A percentile compares a stretch with the other conserved stretches of the same genome.
Conservation (phyloP, 345 rosid genomes). For the Murraya koenigii region DNA sequence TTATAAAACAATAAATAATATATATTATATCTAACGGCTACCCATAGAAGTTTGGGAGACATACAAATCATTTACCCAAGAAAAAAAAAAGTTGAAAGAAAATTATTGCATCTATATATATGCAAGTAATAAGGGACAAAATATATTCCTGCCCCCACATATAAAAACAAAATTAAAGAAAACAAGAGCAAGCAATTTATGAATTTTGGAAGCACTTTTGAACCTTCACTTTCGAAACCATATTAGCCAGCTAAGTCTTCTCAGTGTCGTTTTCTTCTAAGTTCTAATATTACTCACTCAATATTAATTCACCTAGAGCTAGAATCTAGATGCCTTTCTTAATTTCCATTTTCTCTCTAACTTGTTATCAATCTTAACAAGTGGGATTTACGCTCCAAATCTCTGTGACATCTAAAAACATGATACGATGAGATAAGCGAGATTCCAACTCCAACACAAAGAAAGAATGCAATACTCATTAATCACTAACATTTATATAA, state of each 20-base stretch:
- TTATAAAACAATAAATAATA: not conserved
- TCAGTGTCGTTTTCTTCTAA: not conserved
- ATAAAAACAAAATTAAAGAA: not conserved
- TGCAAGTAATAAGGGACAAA: conserved; percentile 1
- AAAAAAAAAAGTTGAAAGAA: not conserved
- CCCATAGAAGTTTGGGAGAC: not conserved
- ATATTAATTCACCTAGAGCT: too few species aligned
- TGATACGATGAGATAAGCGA: too few species aligned
- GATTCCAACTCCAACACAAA: too few species aligned
- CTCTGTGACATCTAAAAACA: too few species aligned
- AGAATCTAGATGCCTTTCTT: not conserved
- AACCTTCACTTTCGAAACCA: conserved; percentile 4
- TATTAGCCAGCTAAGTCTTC: not conserved
- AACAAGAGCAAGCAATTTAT: not conserved
- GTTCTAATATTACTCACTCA: too few species aligned
- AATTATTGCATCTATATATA: not conserved
- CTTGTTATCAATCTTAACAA: too few species aligned
- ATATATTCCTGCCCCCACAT: conserved; percentile 10
- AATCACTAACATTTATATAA: too few species aligned
- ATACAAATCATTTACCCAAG: not conserved
- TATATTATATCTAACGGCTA: not conserved
- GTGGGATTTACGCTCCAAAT: too few species aligned
- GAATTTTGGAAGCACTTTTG: conserved; percentile 4
- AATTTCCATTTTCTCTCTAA: too few species aligned
- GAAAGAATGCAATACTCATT: too few species aligned